Conservation (phyloP, 2,329 filamentous ascomycete genomes). For the Claviceps spartinae region DNA sequence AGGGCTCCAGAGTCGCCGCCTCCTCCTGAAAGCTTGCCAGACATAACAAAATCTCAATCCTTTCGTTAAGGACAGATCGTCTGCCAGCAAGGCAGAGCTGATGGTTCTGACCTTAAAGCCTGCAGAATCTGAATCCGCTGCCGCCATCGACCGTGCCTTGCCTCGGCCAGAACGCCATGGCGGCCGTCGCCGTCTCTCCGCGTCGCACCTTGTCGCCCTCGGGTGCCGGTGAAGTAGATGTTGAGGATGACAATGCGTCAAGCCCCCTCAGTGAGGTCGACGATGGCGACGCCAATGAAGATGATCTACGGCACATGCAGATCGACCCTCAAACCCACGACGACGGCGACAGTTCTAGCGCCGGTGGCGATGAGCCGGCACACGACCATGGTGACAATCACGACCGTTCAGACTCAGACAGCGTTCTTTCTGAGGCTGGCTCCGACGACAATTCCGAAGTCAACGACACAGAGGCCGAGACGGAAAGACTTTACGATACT, state of each 20-base stretch:
- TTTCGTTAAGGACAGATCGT: background rate
- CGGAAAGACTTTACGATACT: slow-evolving; percentile 83
- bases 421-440: slow-evolving; percentile 41
- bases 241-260: slow-evolving; percentile 59
- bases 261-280: slow-evolving; percentile 91
- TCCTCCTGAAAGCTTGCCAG: background rate
- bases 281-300: slow-evolving; percentile 60
- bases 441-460: slow-evolving; percentile 27
- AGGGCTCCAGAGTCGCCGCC: background rate
- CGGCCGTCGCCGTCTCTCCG: slow-evolving; percentile 37
- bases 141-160: slow-evolving; percentile 9
- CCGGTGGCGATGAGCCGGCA: slow-evolving; percentile 13
- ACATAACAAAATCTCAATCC: background rate
- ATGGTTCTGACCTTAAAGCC: background rate
- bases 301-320: slow-evolving; percentile 47
- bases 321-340: slow-evolving; percentile 22
- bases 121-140: background rate
- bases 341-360: slow-evolving; percentile 18
- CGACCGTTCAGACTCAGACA: slow-evolving; percentile 32
- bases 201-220: slow-evolving; percentile 34
- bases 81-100: background rate
- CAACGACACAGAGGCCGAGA: slow-evolving; percentile 76
- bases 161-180: slow-evolving; percentile 26
- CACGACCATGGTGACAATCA: slow-evolving; percentile 10
- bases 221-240: slow-evolving; percentile 26